These are phyloP conservation scores for Cladophialophora bantiana DNA, from an alignment of 2,329 filamentous ascomycete genomes.

Conservation along the genomic window DNA sequence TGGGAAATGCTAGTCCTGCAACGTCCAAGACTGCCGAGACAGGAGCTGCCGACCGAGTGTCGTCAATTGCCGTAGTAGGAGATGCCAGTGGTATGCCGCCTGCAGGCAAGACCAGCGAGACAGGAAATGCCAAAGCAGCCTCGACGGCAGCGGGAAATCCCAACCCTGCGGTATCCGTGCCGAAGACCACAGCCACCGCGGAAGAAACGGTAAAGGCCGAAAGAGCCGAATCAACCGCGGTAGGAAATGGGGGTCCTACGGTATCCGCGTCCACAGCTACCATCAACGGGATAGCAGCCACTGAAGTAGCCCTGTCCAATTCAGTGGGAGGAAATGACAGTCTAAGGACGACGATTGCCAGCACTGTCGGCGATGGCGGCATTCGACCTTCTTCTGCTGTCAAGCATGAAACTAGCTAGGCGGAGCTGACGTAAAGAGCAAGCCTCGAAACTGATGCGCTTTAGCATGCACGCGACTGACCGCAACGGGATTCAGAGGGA, in stretches of 20 bases:
- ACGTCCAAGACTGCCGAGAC: conserved; percentile 1
- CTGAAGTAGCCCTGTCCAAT: neutral
- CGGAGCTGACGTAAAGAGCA: neutral
- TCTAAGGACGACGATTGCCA: neutral
- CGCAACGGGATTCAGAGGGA: too few relatives aligned
- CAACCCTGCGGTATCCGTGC: neutral
- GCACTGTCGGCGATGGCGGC: neutral
- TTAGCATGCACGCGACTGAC: too few relatives aligned
- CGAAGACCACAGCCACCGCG: neutral
- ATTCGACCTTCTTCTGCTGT: neutral
- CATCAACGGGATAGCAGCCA: neutral
- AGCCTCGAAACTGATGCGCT: neutral
- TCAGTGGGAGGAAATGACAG: neutral
- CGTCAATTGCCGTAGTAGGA: neutral
- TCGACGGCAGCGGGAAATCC: neutral
- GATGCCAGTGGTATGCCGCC: neutral
- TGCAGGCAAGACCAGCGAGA: neutral
- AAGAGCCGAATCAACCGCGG: neutral
- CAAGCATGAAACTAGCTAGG: neutral
- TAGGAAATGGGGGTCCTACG: neutral
- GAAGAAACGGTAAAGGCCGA: neutral
- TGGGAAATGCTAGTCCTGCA: neutral
- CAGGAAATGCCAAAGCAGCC: neutral
- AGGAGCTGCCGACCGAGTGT: neutral
- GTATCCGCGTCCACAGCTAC: neutral